Base-by-base conservation (phyloP, 2,329 filamentous ascomycete species). In the Paraphoma chrysanthemicola region DNA sequence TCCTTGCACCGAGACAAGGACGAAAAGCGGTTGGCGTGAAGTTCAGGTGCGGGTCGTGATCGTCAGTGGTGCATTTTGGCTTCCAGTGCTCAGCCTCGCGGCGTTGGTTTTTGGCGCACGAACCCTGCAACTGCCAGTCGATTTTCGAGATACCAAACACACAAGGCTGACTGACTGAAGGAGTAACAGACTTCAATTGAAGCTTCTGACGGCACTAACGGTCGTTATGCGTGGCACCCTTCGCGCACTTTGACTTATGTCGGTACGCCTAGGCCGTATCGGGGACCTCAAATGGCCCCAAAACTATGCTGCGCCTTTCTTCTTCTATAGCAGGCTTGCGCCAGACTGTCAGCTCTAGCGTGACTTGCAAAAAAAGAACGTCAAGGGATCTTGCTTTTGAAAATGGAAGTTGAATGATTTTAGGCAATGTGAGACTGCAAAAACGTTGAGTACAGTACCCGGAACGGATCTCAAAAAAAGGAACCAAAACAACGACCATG, bases 141-240 rank as follows among this genome's bases (percentile, higher is more conserved):
- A 60, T 72, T 59, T 18, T 44, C 16, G 29, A 31, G 49, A 18
- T 39, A 44, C 53, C 48, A 67, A 68, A 64, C 57, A 41, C 54
- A 61, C 70, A 63, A 76, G 73, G 72, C 72, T 68, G 65, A 75
- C 62, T 69, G 59, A 53, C 33, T 53, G 62, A 46, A 66, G 56
- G 56, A 63, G 49, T 57, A 61, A 48, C 59, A 61, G 49, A 39
- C 55, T 56, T 54, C 45, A 44, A 29, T 33, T 51, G 41, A 61
- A 63, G 56, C 56, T 61, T 63, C 60, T 59, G 57, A 56, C 55
- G 28, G 48, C 56, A 52, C 57, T 12, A 51, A 48, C 42, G 30
- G 49, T 46, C 44, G 49, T 59, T 47, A 56, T 59, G 62, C 53
- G 54, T 56, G 57, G 55, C 57, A 61, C 52, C 53, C 45, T 28